phyloP scores from a whole-genome alignment of 306 rosid species.

The Boehmeria nivea region DNA sequence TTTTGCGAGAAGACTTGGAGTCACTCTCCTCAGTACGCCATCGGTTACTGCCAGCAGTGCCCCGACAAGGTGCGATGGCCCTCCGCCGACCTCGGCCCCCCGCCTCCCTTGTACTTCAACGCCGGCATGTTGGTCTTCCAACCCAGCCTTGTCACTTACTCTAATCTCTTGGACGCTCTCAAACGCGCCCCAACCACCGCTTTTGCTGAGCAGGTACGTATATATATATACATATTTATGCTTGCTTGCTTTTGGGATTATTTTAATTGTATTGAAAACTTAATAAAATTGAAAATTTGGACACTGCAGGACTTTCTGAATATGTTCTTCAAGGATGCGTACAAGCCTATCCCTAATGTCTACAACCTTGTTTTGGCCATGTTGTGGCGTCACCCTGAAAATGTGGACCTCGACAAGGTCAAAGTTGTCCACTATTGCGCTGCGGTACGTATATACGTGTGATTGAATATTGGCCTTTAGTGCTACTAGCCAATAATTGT shows the following conservation, averaged over 20 bases:
- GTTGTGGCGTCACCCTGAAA: conserved; percentile 56
- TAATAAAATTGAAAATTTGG: no score
- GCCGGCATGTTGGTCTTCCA: conserved; percentile 45
- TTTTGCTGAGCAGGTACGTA: conserved; percentile 44
- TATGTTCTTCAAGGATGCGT: conserved; percentile 37
- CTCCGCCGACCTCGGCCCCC: conserved; percentile 24
- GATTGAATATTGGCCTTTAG: not conserved
- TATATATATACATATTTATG: no score
- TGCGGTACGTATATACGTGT: conserved; percentile 19
- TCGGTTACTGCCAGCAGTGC: conserved; percentile 54
- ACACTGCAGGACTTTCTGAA: conserved; percentile 40
- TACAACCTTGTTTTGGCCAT: conserved; percentile 46
- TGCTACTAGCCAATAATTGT: not conserved
- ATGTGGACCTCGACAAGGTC: conserved; percentile 30
- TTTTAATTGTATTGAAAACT: not conserved
- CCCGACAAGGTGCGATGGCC: conserved; percentile 42
- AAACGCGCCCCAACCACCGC: conserved; percentile 28
- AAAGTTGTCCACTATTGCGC: conserved; percentile 49
- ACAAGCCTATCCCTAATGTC: conserved; percentile 34
- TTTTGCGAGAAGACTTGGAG: conserved; percentile 51
- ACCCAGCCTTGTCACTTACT: conserved; percentile 27
- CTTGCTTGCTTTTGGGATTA: no score
- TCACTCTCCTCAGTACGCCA: conserved; percentile 30
- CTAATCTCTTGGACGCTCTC: conserved; percentile 27
- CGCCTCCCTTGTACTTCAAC: conserved; percentile 44